phyloP scores from a whole-genome alignment of 495 filamentous ascomycete species.

The Lophiotrema nucula region DNA sequence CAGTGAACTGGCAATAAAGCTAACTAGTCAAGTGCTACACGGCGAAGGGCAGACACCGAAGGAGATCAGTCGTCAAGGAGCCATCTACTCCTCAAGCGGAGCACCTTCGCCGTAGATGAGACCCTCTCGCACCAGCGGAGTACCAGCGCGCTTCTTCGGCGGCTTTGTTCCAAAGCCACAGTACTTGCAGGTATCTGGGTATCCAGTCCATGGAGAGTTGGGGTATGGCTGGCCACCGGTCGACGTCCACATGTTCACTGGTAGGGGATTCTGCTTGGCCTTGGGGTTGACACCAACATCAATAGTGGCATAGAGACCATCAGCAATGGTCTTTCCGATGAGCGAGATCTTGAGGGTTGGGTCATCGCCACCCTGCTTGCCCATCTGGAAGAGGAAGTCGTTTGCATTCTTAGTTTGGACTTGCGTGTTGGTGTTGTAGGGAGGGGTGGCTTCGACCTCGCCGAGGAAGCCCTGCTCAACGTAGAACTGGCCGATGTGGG shows the following conservation, averaged over 20 bases:
- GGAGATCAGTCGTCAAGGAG: too few relatives aligned
- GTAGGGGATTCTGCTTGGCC: slow-evolving; percentile 26
- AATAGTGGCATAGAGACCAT: slow-evolving; percentile 58
- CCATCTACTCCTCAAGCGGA: too few relatives aligned
- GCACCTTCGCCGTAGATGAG: too few relatives aligned
- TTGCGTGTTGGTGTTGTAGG: slow-evolving; percentile 60
- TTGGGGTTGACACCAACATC: slow-evolving; percentile 55
- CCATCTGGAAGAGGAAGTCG: slow-evolving; percentile 52
- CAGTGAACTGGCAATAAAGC: too few relatives aligned
- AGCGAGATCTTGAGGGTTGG: slow-evolving; percentile 58
- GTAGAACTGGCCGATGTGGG: slow-evolving; percentile 64
- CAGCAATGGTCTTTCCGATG: slow-evolving; percentile 50
- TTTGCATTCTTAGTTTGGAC: slow-evolving; percentile 51
- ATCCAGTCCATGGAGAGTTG: slow-evolving; percentile 24
- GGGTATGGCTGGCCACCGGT: slow-evolving; percentile 20
- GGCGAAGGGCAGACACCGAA: too few relatives aligned
- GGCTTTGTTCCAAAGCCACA: slow-evolving; percentile 14
- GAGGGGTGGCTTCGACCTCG: slow-evolving; percentile 54
- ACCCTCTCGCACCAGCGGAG: too few relatives aligned
- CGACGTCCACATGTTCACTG: slow-evolving; percentile 31
- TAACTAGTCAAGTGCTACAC: too few relatives aligned
- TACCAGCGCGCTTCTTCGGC: slow-evolving; percentile 22
- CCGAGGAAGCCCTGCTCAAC: slow-evolving; percentile 59
- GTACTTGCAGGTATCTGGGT: slow-evolving; percentile 27
- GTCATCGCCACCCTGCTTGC: slow-evolving; percentile 53